Evolutionary conservation across 2,329 filamentous ascomycete genomes (phyloP), one percentile per base, ranked within the genome.

Genomic region (Coniella lustricola): DNA sequence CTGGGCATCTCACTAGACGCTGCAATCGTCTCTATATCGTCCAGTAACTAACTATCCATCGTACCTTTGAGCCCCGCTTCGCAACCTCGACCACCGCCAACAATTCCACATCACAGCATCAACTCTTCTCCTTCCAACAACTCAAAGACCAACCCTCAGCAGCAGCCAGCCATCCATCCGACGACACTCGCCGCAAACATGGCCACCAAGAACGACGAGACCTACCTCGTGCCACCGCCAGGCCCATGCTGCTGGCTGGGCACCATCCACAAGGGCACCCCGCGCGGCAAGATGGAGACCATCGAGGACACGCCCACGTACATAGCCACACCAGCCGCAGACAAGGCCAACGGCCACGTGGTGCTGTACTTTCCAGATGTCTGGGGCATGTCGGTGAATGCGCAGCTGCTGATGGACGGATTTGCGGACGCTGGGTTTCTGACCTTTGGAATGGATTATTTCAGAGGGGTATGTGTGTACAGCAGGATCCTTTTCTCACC

Each of bases 351-450:
- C 50, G 69, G 69, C 1, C 57, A 72, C 50, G 57, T 73, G 29
- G 45, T 74, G 4, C 57, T 74, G 3, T 73, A 71, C 57, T 73
- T 70, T 54, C 69, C 70, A 0, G 70, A 73, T 49, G 65, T 72
- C 4, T 71, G 62, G 60, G 70, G 70, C 9, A 60, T 73, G 53
- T 71, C 65, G 51, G 62, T 57, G 10, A 73, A 73, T 42, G 65
- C 63, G 1, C 55, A 67, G 20, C 59, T 73, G n/a, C 55, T 72
- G 33, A 73, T 73, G 68, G 70, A 74, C 54, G 69, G 55, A 2
- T 71, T 73, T 51, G 68, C 69, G 10, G 65, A 70, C 48, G 64
- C 65, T 7, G 70, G 71, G 2, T 74, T 70, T 53, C 53, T 62
- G 8, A 64, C 67, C 1, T 50, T 73, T 17, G 70, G 70, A 1